These are phyloP conservation scores for Cryphonectria parasitica DNA, from an alignment of 2,329 filamentous ascomycete genomes.

Conservation along the genomic window DNA sequence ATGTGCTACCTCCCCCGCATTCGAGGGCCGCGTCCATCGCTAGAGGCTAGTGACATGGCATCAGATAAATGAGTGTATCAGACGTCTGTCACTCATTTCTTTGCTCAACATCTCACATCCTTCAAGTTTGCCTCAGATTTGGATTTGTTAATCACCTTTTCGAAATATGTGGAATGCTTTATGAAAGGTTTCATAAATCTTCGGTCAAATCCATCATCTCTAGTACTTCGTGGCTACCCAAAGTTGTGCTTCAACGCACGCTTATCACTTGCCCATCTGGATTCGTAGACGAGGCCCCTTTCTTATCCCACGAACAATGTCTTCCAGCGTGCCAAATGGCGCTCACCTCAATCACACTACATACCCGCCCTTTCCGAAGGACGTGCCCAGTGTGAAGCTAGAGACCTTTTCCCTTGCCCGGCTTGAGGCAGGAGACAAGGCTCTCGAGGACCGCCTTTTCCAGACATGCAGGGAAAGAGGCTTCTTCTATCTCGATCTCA, in stretches of 20 bases:
- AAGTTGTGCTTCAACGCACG: too few species aligned
- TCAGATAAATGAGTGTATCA: too few species aligned
- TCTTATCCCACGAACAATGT: slow-evolving; percentile 6
- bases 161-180: not conserved
- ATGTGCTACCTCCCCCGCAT: slow-evolving; percentile 2
- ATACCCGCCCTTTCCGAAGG: slow-evolving; percentile 24
- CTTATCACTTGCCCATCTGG: not conserved
- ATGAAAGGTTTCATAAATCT: not conserved
- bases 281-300: not conserved
- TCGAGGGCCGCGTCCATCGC: not conserved
- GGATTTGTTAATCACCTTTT: not conserved
- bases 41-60: not conserved
- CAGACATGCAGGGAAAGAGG: slow-evolving; percentile 28
- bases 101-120: not conserved
- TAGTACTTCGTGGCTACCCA: too few species aligned
- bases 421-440: slow-evolving; percentile 28
- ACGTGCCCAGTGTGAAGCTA: slow-evolving; percentile 26
- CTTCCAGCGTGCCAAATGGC: slow-evolving; percentile 6
- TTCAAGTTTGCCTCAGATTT: not conserved
- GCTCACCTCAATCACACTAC: slow-evolving; percentile 10
- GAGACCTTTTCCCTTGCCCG: slow-evolving; percentile 28
- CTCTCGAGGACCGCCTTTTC: slow-evolving; percentile 23
- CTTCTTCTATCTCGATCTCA: slow-evolving; percentile 31
- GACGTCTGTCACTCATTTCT: not conserved
- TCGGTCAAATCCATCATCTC: not conserved